Evolutionary conservation across 768 basidiomycete species (phyloP).

Genomic region (Chalciporus pseudorubinellus): DNA sequence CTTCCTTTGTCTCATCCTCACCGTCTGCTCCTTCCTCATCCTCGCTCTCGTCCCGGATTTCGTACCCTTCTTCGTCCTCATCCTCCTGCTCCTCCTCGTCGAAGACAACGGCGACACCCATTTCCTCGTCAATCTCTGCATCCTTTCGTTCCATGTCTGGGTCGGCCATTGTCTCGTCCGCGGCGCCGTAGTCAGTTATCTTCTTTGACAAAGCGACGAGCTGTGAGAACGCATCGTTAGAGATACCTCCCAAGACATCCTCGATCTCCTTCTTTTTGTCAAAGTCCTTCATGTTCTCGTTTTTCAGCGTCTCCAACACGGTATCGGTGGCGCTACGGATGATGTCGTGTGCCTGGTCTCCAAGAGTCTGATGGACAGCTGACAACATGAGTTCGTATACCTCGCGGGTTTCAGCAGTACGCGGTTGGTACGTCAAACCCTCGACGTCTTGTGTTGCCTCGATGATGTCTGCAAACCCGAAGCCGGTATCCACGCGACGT

Average conservation of each 20-base stretch:
- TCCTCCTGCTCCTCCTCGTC: constrained; percentile 97
- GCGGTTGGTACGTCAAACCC: constrained; percentile 87
- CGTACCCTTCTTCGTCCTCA: constrained; percentile 86
- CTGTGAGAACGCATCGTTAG: constrained; percentile 77
- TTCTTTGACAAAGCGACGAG: constrained; percentile 86
- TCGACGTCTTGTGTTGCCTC: constrained; percentile 93
- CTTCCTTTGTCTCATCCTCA: constrained; percentile 40
- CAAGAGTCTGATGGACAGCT: constrained; percentile 76
- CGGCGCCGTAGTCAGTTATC: constrained; percentile 91
- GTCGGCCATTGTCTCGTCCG: constrained; percentile 77
- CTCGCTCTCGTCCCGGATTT: constrained; percentile 80
- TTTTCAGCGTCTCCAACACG: constrained; percentile 85
- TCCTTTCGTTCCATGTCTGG: constrained; percentile 80
- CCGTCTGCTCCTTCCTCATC: constrained; percentile 67
- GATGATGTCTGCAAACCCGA: constrained; percentile 88
- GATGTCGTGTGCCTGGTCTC: constrained; percentile 95
- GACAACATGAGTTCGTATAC: constrained; percentile 91
- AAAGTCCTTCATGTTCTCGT: constrained; percentile 87
- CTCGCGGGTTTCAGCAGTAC: constrained; percentile 91
- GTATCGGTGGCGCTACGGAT: constrained; percentile 94
- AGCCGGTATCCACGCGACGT: constrained; percentile 60
- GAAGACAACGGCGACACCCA: constrained; percentile 97
- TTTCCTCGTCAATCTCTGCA: constrained; percentile 91
- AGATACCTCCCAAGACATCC: constrained; percentile 60
- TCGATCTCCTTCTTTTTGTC: constrained; percentile 97